Conservation (phyloP, 1,284 basidiomycete genomes). For the Trichosporon sp. region DNA sequence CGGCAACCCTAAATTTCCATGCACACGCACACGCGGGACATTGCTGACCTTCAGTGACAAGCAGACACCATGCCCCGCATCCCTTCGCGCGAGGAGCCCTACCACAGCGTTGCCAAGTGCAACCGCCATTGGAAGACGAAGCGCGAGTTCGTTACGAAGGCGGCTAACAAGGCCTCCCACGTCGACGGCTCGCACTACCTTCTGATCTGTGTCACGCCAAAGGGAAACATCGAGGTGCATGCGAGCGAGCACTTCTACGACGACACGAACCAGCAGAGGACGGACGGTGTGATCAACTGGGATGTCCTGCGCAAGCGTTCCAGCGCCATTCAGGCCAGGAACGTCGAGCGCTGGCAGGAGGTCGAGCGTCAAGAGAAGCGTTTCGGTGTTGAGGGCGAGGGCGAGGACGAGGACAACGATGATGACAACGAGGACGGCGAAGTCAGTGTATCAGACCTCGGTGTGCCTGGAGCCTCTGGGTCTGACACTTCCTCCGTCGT, state of each 20-base stretch:
- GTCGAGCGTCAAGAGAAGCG: constrained; percentile 39
- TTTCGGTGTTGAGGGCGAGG: constrained; percentile 33
- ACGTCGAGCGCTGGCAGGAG: constrained; percentile 26
- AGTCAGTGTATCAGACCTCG: constrained; percentile 6
- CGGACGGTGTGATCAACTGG: constrained; percentile 35
- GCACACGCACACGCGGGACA: neutral
- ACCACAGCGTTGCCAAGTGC: constrained; percentile 53
- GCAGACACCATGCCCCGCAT: constrained; percentile 52
- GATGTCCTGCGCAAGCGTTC: constrained; percentile 22
- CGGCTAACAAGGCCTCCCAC: constrained; percentile 52
- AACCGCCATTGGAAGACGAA: constrained; percentile 56
- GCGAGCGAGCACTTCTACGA: constrained; percentile 49
- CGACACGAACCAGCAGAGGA: constrained; percentile 31
- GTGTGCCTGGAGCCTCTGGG: constrained; percentile 2
- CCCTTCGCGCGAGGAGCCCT: constrained; percentile 54
- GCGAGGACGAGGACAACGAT: constrained; percentile 30
- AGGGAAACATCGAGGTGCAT: constrained; percentile 55
- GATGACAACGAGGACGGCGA: constrained; percentile 27
- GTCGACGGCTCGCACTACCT: constrained; percentile 57
- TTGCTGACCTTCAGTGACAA: neutral
- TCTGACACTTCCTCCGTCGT: constrained; percentile 30
- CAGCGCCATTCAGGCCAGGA: constrained; percentile 15
- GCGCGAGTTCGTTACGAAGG: constrained; percentile 54
- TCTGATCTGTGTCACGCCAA: constrained; percentile 54
- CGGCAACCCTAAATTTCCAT: neutral